A percentile compares a stretch with the other conserved stretches of the same genome.
phyloP scores from a whole-genome alignment of 2,329 filamentous ascomycete genomes.

The Aspergillus fijiensis region DNA sequence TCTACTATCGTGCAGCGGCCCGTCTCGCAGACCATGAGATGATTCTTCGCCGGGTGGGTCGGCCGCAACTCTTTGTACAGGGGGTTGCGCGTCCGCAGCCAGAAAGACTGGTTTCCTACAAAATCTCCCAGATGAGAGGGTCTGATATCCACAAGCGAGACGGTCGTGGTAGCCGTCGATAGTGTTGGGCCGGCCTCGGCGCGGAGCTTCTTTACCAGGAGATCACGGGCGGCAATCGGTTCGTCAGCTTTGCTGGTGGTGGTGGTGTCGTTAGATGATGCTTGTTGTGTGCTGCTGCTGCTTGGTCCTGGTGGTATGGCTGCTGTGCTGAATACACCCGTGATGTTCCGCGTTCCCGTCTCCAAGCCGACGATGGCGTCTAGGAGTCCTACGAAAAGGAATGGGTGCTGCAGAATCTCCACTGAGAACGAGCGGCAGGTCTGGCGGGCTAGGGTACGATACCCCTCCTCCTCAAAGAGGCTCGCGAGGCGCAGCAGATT shows the following conservation, averaged over 20 bases:
- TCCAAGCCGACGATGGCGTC: constrained; percentile 71
- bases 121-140: constrained; percentile 35
- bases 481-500: constrained; percentile 81
- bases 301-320: constrained; percentile 18
- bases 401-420: constrained; percentile 89
- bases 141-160: constrained; percentile 40
- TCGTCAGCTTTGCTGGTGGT: constrained; percentile 15
- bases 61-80: constrained; percentile 40
- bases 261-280: neutral
- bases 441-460: constrained; percentile 64
- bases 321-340: constrained; percentile 52
- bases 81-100: constrained; percentile 39
- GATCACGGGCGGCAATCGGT: constrained; percentile 28
- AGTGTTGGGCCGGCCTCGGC: constrained; percentile 33
- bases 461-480: constrained; percentile 65
- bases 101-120: constrained; percentile 37
- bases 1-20: constrained; percentile 39
- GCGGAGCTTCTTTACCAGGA: constrained; percentile 34
- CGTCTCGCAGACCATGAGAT: constrained; percentile 40
- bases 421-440: constrained; percentile 85
- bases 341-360: constrained; percentile 64
- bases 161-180: constrained; percentile 34
- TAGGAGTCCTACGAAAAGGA: constrained; percentile 82
- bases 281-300: too few species aligned
- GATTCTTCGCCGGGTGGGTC: constrained; percentile 36